Base-by-base conservation (phyloP, 2,329 filamentous ascomycete genomes). In the Trichophyton simii region DNA sequence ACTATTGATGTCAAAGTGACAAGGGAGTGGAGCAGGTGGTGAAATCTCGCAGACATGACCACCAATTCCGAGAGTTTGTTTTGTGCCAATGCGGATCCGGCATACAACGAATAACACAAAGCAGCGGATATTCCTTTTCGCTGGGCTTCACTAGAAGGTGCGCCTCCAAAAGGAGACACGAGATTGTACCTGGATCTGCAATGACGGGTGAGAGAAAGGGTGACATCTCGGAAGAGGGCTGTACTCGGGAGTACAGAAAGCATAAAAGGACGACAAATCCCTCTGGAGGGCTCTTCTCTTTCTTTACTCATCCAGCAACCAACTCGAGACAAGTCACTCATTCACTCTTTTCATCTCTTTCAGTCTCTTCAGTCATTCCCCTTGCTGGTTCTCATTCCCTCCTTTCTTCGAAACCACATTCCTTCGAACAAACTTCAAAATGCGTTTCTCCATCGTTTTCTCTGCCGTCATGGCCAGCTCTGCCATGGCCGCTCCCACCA, bases 241-340 rank as follows among this genome's bases (percentile, higher is more conserved):
- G 48, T 36, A 36, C 34, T 36, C 22, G 31, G 20, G 7, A 31
- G 50, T 9, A 31, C 11, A 11, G 50, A 31, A 7, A 31, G 22
- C 50, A 54, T 54, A 54, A 54, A 54, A 54, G 50, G 50, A 54
- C n/a, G 22, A 5, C 18, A 34, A n/a, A 34, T 11, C 22, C 50
- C 50, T 31, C 22, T 34, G 22, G 44, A 22, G 20, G 11, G 13
- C 50, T 20, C 7, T 52, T 52, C 46, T 31, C 9, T 31, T n/a
- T 54, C 22, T 54, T 34, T 48, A 25, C 44, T 22, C 20, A 25
- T 48, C 44, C 50, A 54, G 50, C 50, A 54, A 54, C 50, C 50
- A 54, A 54, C 50, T 54, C 34, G 50, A 54, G 50, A 54, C 50
- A 46, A 52, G n/a, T 52, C 46, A 54, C n/a, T 54, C 22, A 54